Conservation (phyloP, 1,284 basidiomycete species). For the Calocybe gambosa region DNA sequence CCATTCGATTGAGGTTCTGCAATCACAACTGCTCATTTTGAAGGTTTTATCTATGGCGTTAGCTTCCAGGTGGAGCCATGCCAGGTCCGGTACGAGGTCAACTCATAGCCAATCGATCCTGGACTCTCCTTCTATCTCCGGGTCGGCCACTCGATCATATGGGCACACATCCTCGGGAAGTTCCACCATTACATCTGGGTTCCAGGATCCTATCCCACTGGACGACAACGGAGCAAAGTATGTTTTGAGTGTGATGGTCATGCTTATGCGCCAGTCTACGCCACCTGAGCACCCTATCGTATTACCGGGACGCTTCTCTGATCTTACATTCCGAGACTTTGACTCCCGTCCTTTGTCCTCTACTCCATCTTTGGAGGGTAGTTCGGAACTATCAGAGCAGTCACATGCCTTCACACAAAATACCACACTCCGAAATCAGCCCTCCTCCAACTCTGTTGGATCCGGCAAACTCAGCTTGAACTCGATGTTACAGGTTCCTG, state of each 20-base stretch:
- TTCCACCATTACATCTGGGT: conserved; percentile 33
- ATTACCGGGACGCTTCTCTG: conserved; percentile 57
- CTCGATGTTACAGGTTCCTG: conserved; percentile 36
- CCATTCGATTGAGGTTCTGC: conserved; percentile 67
- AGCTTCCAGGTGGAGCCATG: conserved; percentile 67
- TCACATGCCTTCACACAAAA: conserved; percentile 7
- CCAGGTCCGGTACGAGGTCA: conserved; percentile 35
- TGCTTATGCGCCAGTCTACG: conserved; percentile 74
- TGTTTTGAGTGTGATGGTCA: conserved; percentile 75
- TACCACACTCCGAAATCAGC: conserved; percentile 25
- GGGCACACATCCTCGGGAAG: conserved; percentile 23
- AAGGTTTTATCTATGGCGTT: conserved; percentile 79
- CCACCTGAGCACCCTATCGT: conserved; percentile 54
- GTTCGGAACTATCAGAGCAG: conserved; percentile 2
- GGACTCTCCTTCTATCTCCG: conserved; percentile 18
- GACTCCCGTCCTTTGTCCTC: conserved; percentile 47
- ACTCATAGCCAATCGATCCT: conserved; percentile 27
- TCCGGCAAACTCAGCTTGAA: conserved; percentile 33
- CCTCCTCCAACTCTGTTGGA: conserved; percentile 41
- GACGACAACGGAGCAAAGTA: conserved; percentile 87
- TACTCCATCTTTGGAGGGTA: conserved; percentile 10
- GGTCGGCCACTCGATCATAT: conserved; percentile 2
- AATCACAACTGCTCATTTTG: conserved; percentile 86
- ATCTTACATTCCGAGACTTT: conserved; percentile 66
- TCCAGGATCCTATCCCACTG: conserved; percentile 70